phyloP scores from a whole-genome alignment of 306 rosid genomes.

The Castanea crenata region DNA sequence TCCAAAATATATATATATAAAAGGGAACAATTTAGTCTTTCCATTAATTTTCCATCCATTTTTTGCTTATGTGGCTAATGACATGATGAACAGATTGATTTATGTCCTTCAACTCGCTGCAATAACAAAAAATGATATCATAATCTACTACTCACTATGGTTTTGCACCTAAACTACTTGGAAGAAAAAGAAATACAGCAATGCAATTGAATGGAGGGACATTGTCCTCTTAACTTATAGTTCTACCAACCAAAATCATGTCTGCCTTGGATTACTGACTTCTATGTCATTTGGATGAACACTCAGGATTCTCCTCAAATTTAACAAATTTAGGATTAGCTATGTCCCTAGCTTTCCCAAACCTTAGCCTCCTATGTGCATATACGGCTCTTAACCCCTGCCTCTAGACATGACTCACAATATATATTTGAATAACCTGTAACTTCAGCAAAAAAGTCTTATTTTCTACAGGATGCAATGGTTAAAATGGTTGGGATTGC shows the following conservation, averaged over 20 bases:
- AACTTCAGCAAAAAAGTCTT: not conserved
- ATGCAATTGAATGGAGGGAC: not conserved
- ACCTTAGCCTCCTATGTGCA: too few relatives aligned
- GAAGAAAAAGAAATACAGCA: not conserved
- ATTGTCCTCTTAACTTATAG: not conserved
- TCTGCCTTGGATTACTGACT: too few relatives aligned
- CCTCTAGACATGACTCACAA: not conserved
- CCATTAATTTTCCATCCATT: too few relatives aligned
- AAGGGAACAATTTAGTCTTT: too few relatives aligned
- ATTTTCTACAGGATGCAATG: not conserved
- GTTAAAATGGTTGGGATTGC: not conserved
- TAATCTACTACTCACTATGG: not conserved
- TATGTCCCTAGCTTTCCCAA: not conserved
- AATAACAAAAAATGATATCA: not conserved
- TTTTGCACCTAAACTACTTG: not conserved
- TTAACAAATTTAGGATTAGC: not conserved
- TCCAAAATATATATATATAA: too few relatives aligned
- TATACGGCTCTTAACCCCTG: too few relatives aligned
- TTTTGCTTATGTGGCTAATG: too few relatives aligned
- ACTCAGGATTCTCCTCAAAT: not conserved
- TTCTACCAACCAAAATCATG: not conserved
- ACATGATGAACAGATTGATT: too few relatives aligned
- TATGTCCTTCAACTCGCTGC: not conserved
- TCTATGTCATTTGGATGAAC: too few relatives aligned
- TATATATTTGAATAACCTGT: not conserved